phyloP scores from a whole-genome alignment of 2,329 filamentous ascomycete species.

The Venturia aucupariae region DNA sequence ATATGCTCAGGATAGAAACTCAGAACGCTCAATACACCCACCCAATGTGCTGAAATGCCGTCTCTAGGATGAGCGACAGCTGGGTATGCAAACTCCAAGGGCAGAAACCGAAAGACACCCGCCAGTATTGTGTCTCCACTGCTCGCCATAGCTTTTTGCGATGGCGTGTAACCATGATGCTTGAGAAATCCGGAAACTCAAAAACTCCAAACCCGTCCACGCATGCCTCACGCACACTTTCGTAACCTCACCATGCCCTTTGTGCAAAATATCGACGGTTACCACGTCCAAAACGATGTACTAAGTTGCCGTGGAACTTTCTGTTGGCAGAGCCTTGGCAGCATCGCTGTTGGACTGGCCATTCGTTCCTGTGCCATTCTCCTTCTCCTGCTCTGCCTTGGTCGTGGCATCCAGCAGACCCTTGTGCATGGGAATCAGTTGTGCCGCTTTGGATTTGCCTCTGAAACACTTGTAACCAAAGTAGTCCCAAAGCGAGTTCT shows the following conservation, averaged over 20 bases:
- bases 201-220: not conserved
- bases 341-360: not conserved
- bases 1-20: not conserved
- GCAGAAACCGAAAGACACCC: not conserved
- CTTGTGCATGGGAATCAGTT: slow-evolving; percentile 3
- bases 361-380: not conserved
- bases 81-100: slow-evolving; percentile 3
- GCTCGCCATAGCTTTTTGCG: not conserved
- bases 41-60: not conserved
- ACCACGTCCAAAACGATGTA: too few species aligned
- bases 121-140: not conserved
- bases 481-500: slow-evolving; percentile 10
- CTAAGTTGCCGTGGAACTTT: not conserved
- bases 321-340: not conserved
- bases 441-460: not conserved
- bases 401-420: not conserved
- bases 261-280: not conserved
- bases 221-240: not conserved
- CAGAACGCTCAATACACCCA: not conserved
- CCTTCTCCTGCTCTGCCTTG: slow-evolving; percentile 1
- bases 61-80: not conserved
- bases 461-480: slow-evolving; percentile 13
- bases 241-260: not conserved
- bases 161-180: slow-evolving; percentile 3
- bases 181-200: not conserved